Base-by-base conservation (phyloP, 2,329 filamentous ascomycete species). In the Penicillium sp. region DNA sequence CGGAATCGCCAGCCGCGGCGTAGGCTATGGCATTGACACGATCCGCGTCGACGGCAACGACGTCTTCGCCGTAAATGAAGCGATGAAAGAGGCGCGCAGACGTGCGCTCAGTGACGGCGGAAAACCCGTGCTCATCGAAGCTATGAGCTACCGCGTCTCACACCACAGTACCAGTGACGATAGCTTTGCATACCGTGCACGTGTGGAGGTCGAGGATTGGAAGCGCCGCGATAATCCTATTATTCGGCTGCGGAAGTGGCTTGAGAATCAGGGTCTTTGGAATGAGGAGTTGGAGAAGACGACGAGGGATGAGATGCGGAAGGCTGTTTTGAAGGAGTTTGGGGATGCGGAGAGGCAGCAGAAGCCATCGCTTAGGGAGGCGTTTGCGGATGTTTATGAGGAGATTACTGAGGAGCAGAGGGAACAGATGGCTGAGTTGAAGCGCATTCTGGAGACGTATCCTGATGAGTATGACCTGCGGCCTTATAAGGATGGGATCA, bases 81-180 rank as follows among this genome's bases (percentile, higher is more conserved):
- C 83, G 0, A 93, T 88, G 19, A 82, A 82, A 63, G 80, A 81
- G 66, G 93, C 93, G 0, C 81, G 91, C 2, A 78, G 81, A 41
- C 81, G 92, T 64, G 91, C 92, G 0, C 78, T 97, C 3, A 76
- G 86, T 48, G 83, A 88, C 36, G 89, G 88, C n/a, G 88, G 89
- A 3, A 83, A 81, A 55, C 90, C 89, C 0, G 81, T 99, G 0
- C 75, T 99, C 7, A 86, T 99, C 34, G 93, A 99, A 72, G 90
- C 90, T 48, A 95, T 99, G 88, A 92, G 88, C 19, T 99, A 99
- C 72, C 89, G 93, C n/a, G 91, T 97, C 36, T 92, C 88, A 6
- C 90, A 99, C 67, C 93, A 99, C 74, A 95, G 89, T 71, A 99
- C 93, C 0, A 93, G 88, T 0, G 93, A 99, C 65, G 93, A 99